Evolutionary conservation across 768 basidiomycete genomes (phyloP).

Genomic region (Phanerochaete carnosa): DNA sequence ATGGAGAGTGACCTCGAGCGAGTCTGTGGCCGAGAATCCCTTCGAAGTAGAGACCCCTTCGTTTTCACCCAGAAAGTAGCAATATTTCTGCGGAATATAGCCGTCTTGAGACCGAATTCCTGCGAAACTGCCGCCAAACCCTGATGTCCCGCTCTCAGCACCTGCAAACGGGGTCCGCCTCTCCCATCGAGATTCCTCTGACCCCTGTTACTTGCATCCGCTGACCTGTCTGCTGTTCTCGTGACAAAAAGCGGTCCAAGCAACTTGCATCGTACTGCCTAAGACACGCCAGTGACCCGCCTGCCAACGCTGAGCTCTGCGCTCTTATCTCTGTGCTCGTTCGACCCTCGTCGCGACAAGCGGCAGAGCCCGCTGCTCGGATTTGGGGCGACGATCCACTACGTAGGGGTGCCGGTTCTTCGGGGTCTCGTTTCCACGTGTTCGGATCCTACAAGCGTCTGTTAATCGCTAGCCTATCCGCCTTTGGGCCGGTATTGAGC

Average conservation of each 20-base stretch:
- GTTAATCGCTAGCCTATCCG: constrained; percentile 8
- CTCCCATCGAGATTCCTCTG: constrained; percentile 1
- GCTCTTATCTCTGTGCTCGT: not conserved
- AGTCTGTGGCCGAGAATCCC: constrained; percentile 5
- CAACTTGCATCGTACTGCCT: not conserved
- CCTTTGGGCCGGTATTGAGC: not conserved
- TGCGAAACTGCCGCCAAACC: not conserved
- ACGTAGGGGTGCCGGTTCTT: constrained; percentile 3
- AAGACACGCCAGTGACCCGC: not conserved
- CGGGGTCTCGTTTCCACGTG: constrained; percentile 11
- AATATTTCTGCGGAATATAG: not conserved
- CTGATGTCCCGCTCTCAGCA: not conserved
- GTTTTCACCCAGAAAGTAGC: not conserved
- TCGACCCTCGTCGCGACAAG: not conserved
- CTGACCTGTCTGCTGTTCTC: not conserved
- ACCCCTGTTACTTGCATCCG: constrained; percentile 4
- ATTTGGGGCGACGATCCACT: constrained; percentile 10
- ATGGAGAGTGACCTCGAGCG: constrained; percentile 11
- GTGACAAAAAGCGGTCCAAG: not conserved
- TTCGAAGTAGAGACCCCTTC: not conserved
- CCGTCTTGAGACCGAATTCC: not conserved
- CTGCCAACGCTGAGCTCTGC: not conserved
- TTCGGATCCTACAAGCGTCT: constrained; percentile 5
- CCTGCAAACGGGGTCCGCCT: not conserved
- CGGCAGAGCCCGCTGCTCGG: constrained; percentile 2